phyloP scores from a whole-genome alignment of 192 early-diverging fungal species.

The Rhizophagus prolifer region DNA sequence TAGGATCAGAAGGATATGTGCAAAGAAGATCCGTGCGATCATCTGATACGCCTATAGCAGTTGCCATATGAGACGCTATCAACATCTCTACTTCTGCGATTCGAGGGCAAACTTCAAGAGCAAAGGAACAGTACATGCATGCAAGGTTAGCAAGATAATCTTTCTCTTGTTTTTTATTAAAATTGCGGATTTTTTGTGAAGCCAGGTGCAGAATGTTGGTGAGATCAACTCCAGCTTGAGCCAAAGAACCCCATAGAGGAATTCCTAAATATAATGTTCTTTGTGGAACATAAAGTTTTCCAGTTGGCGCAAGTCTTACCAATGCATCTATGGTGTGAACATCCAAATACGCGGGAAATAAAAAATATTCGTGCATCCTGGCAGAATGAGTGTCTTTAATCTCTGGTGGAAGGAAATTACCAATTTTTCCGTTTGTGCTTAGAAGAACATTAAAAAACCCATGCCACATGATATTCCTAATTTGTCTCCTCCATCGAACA shows the following conservation, averaged over 20 bases:
- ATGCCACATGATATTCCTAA: not conserved
- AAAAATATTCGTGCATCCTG: not conserved
- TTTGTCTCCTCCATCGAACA: constrained; percentile 9
- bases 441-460: not conserved
- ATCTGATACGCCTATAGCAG: constrained; percentile 7
- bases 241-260: not conserved
- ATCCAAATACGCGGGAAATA: constrained; percentile 16
- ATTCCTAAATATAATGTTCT: constrained; percentile 11
- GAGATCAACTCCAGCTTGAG: not conserved
- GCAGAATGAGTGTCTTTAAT: not conserved
- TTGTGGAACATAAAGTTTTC: not conserved
- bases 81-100: not conserved
- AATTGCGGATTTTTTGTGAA: constrained; percentile 20
- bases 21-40: constrained; percentile 5
- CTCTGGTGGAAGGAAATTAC: not conserved
- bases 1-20: constrained; percentile 16
- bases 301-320: not conserved
- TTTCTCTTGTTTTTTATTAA: constrained; percentile 16
- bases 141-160: constrained; percentile 5
- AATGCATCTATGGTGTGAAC: not conserved
- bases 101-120: constrained; percentile 9
- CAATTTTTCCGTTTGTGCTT: not conserved
- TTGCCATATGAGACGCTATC: constrained; percentile 15
- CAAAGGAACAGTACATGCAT: not conserved
- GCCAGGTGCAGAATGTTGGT: not conserved